Base-by-base conservation (phyloP, 2,329 filamentous ascomycete species). In the Metarhizium humberi region DNA sequence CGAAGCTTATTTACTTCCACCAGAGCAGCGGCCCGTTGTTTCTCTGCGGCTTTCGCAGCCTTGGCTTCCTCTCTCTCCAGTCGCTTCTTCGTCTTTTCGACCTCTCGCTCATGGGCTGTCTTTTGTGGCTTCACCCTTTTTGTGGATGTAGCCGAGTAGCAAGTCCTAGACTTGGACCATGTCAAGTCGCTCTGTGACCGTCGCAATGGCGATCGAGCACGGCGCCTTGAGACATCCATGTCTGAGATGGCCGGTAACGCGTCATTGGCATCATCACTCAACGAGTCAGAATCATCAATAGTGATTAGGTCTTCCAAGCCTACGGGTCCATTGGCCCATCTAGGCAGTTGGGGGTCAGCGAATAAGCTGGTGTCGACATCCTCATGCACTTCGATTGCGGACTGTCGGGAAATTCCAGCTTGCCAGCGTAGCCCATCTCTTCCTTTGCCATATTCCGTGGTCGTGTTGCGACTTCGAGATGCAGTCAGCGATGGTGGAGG, bases 1-100 rank as follows among this genome's bases (percentile, higher is more conserved):
- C 83, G 82, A 10, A 85, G 71, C 63, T 86, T 90, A 69, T 92
- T 92, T 46, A 84, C 87, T 59, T 88, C 84, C 3, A 82, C 82
- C 25, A 92, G 71, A 7, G 88, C 86, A 6, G 81, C 80, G 11
- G 81, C 82, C 3, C 75, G 74, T 59, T 85, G 79, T 62, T 86
- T 89, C 60, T 90, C 82, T 6, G 73, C 71, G 0, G 76, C 78
- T 59, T 81, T 87, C 52, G 81, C 76, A 55, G 84, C 82, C 62
- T 82, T 88, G 51, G 78, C 78, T 0, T 75, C 70, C 54, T 84
- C 77, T 51, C 78, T 84, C 56, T 85, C 80, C 3, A 72, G 68
- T 42, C 79, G 77, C 60, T 82, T 81, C 25, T 71, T 73, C 57
- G 80, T 78, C 56, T 77, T 81, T 50, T 84, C 81, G 0, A 71